Conservation (phyloP, 495 filamentous ascomycete genomes). For the Rhypophila decipiens region DNA sequence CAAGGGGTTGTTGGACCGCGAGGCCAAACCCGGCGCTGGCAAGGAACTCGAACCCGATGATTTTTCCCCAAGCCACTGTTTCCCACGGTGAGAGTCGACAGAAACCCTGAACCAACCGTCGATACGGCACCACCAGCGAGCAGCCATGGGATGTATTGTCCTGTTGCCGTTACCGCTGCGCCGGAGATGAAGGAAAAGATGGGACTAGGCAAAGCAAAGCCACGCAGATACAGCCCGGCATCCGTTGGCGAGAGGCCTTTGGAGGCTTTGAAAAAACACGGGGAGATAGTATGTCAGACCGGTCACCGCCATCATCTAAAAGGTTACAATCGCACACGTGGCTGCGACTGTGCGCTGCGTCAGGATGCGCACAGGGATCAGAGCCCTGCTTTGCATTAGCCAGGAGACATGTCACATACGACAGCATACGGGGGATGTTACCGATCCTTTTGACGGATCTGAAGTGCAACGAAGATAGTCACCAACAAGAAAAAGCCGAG, state of each 20-base stretch:
- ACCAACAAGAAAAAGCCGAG: slow-evolving; percentile 1
- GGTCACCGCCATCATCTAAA: background rate
- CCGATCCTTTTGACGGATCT: background rate
- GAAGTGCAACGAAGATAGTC: background rate
- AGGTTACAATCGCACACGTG: background rate
- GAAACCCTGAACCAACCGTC: background rate
- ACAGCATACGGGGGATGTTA: background rate
- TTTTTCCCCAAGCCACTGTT: background rate
- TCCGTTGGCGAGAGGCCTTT: background rate
- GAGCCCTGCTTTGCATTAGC: background rate
- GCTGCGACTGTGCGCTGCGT: background rate
- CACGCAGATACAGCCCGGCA: background rate
- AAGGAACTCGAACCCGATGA: background rate
- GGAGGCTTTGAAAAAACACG: background rate
- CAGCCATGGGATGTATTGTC: background rate
- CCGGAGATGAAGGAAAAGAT: background rate
- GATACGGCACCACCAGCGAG: background rate
- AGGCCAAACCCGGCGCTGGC: background rate
- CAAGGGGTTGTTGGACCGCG: background rate
- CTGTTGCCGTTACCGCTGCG: background rate
- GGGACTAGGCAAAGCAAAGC: background rate
- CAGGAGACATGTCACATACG: background rate
- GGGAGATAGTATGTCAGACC: background rate
- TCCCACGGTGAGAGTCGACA: background rate
- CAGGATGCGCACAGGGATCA: background rate